Evolutionary conservation across 2,329 filamentous ascomycete genomes (phyloP).

Genomic region (Ophiostoma piceae): DNA sequence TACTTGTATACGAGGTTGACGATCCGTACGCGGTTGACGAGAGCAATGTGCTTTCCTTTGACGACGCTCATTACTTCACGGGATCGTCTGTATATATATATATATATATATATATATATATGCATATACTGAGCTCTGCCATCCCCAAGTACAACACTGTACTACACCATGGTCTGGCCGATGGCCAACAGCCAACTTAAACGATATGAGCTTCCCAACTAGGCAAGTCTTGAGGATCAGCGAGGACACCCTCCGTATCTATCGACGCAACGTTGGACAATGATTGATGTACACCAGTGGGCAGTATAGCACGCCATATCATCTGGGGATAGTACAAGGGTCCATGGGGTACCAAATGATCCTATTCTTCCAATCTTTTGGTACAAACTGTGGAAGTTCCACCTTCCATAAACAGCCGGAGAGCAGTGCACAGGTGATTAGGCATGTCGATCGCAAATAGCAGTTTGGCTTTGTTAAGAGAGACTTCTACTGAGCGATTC

Average conservation of each 20-base stretch:
- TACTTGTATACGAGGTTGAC: not conserved
- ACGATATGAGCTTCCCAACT: constrained; percentile 5
- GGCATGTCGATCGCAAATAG: not conserved
- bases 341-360: not conserved
- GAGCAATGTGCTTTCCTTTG: not conserved
- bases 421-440: not conserved
- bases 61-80: no score
- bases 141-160: not conserved
- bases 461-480: not conserved
- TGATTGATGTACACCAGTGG: not conserved
- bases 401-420: not conserved
- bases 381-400: not conserved
- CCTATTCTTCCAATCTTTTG: not conserved
- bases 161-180: not conserved
- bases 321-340: not conserved
- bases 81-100: not conserved
- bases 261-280: constrained; percentile 3
- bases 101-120: not conserved
- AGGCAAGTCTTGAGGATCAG: not conserved
- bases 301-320: not conserved
- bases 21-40: not conserved
- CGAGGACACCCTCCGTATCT: not conserved
- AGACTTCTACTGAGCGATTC: not conserved
- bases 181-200: not conserved
- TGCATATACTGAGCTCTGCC: not conserved